phyloP scores from a whole-genome alignment of 164 flowering plant species.

The Brasenia schreberi region DNA sequence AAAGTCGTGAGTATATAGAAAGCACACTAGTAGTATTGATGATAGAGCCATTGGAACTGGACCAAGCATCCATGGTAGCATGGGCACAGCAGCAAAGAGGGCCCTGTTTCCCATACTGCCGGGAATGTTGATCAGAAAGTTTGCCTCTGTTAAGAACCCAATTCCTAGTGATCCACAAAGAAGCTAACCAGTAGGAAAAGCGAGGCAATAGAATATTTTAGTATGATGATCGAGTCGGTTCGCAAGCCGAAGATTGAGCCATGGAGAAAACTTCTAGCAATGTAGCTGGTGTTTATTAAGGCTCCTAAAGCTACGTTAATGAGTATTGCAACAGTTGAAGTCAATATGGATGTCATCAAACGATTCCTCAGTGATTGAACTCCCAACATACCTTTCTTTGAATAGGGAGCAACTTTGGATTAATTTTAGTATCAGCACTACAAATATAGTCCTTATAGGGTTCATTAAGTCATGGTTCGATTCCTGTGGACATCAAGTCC shows the following conservation, averaged over 20 bases:
- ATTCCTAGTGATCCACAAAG: constrained; percentile 52
- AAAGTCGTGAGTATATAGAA: constrained; percentile 44
- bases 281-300: constrained; percentile 43
- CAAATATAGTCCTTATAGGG: too few species aligned
- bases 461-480: too few species aligned
- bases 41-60: constrained; percentile 37
- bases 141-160: constrained; percentile 39
- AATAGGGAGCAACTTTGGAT: constrained; percentile 1
- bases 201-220: constrained; percentile 43
- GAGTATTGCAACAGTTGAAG: constrained; percentile 34
- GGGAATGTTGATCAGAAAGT: constrained; percentile 32
- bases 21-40: constrained; percentile 42
- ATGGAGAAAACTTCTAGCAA: constrained; percentile 24
- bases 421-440: too few species aligned
- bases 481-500: too few species aligned
- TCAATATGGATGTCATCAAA: constrained; percentile 37
- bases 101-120: constrained; percentile 32
- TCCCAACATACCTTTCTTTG: constrained; percentile 42
- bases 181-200: constrained; percentile 37
- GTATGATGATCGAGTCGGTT: constrained; percentile 12
- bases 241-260: constrained; percentile 28
- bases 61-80: constrained; percentile 64
- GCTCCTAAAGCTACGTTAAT: constrained; percentile 41
- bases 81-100: constrained; percentile 34
- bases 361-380: constrained; percentile 72